Percentiles rank a stretch among this genome's conserved stretches.
These are phyloP conservation scores for Neurospora crassa DNA, from an alignment of 2,329 filamentous ascomycete genomes.

Conservation along the genomic window DNA sequence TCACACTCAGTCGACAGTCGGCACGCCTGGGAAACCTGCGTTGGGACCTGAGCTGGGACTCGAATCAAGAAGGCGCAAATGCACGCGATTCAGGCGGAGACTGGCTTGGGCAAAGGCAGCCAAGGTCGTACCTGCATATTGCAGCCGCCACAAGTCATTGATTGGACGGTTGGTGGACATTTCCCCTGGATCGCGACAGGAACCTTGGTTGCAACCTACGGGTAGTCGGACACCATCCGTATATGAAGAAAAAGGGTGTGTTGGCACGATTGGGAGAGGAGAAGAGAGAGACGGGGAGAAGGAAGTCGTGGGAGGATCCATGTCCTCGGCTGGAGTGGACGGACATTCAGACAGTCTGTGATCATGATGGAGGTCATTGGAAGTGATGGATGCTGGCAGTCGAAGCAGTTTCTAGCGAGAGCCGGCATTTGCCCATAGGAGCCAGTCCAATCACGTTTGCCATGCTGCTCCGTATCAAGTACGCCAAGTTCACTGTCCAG, in stretches of 20 bases:
- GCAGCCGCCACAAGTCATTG: slow-evolving; percentile 3
- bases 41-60: not conserved
- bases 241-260: not conserved
- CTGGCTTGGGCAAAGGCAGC: not conserved
- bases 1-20: not conserved
- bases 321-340: not conserved
- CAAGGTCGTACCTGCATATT: slow-evolving; percentile 8
- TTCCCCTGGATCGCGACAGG: not conserved
- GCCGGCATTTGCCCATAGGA: not conserved
- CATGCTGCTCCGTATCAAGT: not conserved
- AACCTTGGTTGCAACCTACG: not conserved
- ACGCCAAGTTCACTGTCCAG: not conserved
- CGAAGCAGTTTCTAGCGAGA: not conserved
- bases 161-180: slow-evolving; percentile 2
- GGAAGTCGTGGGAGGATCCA: not conserved
- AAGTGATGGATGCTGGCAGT: not conserved
- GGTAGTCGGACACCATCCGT: not conserved
- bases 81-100: not conserved
- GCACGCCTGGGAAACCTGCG: not conserved
- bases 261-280: not conserved
- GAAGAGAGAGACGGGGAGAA: not conserved
- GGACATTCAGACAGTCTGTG: too few relatives aligned
- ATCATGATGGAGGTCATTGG: not conserved
- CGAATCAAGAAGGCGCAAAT: not conserved
- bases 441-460: not conserved